These are phyloP conservation scores for Curvularia sp. DNA, from an alignment of 2,329 filamentous ascomycete genomes.

Conservation along the genomic window DNA sequence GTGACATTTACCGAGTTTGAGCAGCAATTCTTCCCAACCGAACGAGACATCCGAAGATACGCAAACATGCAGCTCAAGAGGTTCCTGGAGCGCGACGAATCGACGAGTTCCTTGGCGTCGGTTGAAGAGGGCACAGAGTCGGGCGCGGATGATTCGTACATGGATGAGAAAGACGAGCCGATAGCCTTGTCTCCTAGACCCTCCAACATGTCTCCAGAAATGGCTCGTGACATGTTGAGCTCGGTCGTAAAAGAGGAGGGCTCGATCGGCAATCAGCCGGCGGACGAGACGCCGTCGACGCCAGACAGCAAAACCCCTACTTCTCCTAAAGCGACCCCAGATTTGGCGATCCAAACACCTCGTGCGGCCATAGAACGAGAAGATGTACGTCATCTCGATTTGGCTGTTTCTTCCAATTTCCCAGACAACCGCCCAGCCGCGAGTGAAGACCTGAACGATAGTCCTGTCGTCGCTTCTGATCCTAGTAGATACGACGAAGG, in stretches of 20 bases:
- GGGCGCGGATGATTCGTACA: constrained; percentile 38
- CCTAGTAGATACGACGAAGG: constrained; percentile 28
- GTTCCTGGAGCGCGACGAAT: constrained; percentile 85
- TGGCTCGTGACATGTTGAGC: constrained; percentile 67
- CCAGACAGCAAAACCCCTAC: constrained; percentile 20
- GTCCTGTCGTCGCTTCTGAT: constrained; percentile 36
- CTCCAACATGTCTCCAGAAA: constrained; percentile 63
- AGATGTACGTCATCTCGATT: constrained; percentile 67
- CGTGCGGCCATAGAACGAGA: constrained; percentile 55
- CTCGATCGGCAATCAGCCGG: constrained; percentile 28
- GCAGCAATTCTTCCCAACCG: constrained; percentile 86
- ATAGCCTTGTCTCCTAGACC: constrained; percentile 44
- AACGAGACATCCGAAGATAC: constrained; percentile 92
- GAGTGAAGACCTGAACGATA: constrained; percentile 38
- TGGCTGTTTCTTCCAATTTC: constrained; percentile 59
- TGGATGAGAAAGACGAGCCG: constrained; percentile 42
- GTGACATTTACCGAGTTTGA: constrained; percentile 89
- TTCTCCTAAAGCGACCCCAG: constrained; percentile 18
- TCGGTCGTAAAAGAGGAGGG: constrained; percentile 71
- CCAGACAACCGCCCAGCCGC: constrained; percentile 23
- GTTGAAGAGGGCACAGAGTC: constrained; percentile 69
- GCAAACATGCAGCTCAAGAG: constrained; percentile 93
- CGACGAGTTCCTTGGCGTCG: constrained; percentile 74
- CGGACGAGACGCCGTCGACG: constrained; percentile 12
- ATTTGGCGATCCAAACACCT: constrained; percentile 38